Evolutionary conservation across 2,329 filamentous ascomycete species (phyloP).

Genomic region (Xylaria sp.): DNA sequence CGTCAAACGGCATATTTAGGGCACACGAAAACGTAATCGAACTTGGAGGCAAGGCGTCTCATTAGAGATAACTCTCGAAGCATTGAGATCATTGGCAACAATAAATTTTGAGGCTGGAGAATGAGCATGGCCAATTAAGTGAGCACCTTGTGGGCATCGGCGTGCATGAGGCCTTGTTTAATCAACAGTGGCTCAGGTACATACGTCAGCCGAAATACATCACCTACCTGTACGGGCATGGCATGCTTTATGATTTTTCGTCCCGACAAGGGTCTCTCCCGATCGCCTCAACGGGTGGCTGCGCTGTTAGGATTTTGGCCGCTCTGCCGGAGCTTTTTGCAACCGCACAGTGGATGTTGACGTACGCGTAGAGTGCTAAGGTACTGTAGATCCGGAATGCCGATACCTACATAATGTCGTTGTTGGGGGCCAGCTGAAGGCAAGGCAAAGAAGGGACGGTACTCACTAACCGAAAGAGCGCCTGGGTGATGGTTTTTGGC

Average conservation of each 20-base stretch:
- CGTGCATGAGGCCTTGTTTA: constrained; percentile 10
- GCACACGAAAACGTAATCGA: neutral
- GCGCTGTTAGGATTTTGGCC: neutral
- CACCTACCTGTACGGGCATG: constrained; percentile 10
- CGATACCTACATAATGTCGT: constrained; percentile 21
- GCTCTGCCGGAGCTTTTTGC: neutral
- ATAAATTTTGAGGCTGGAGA: constrained; percentile 25
- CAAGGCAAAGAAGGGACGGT: constrained; percentile 41
- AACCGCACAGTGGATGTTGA: constrained; percentile 10
- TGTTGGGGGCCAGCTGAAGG: constrained; percentile 46
- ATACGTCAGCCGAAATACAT: constrained; percentile 28
- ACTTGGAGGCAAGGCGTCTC: constrained; percentile 1
- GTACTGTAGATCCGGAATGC: constrained; percentile 13
- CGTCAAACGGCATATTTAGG: neutral
- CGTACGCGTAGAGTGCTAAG: neutral
- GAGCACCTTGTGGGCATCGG: neutral
- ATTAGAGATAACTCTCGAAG: neutral
- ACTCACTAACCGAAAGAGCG: constrained; percentile 28
- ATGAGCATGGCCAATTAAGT: constrained; percentile 2
- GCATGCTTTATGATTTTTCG: constrained; percentile 11
- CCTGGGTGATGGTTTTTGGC: constrained; percentile 24
- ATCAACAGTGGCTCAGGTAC: constrained; percentile 21
- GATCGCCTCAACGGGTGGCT: neutral
- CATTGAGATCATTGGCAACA: constrained; percentile 8
- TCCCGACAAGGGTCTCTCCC: constrained; percentile 7